Percentiles rank a stretch among this genome's conserved stretches.
phyloP scores from a whole-genome alignment of 2,329 filamentous ascomycete genomes.

The Elsinoe batatas region DNA sequence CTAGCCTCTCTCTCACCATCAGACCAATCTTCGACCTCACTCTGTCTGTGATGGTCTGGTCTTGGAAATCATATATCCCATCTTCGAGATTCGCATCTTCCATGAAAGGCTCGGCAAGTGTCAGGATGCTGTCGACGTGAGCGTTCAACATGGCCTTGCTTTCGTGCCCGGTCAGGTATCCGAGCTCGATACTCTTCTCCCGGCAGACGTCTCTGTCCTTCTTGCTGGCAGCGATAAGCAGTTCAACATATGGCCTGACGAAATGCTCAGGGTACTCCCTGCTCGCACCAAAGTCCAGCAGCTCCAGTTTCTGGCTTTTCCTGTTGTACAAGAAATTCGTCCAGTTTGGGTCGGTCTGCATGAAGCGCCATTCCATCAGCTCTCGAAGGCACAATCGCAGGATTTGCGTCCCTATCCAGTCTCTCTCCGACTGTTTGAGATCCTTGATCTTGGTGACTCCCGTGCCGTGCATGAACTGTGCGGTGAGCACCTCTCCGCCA shows the following conservation, averaged over 20 bases:
- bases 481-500: slow-evolving; percentile 79
- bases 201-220: slow-evolving; percentile 56
- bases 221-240: slow-evolving; percentile 70
- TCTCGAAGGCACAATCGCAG: slow-evolving; percentile 85
- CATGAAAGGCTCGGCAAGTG: slow-evolving; percentile 84
- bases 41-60: slow-evolving; percentile 93
- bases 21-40: slow-evolving; percentile 81
- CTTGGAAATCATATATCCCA: slow-evolving; percentile 78
- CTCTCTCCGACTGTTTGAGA: slow-evolving; percentile 72
- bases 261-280: slow-evolving; percentile 76
- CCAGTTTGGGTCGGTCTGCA: slow-evolving; percentile 99
- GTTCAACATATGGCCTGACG: slow-evolving; percentile 65
- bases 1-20: slow-evolving; percentile 81
- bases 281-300: slow-evolving; percentile 91
- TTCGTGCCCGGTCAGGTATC: slow-evolving; percentile 88
- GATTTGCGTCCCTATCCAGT: slow-evolving; percentile 95
- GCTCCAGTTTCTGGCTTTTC: slow-evolving; percentile 55
- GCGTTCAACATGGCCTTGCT: slow-evolving; percentile 78
- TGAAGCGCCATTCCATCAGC: slow-evolving; percentile 89
- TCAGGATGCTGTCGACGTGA: slow-evolving; percentile 78
- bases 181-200: slow-evolving; percentile 62
- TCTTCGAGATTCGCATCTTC: slow-evolving; percentile 42
- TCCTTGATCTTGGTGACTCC: slow-evolving; percentile 68
- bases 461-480: slow-evolving; percentile 79
- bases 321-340: slow-evolving; percentile 94